Percentiles rank a stretch among this genome's conserved stretches.
These are phyloP conservation scores for Candida montana DNA, from an alignment of 805 yeast species.

Conservation along the genomic window DNA sequence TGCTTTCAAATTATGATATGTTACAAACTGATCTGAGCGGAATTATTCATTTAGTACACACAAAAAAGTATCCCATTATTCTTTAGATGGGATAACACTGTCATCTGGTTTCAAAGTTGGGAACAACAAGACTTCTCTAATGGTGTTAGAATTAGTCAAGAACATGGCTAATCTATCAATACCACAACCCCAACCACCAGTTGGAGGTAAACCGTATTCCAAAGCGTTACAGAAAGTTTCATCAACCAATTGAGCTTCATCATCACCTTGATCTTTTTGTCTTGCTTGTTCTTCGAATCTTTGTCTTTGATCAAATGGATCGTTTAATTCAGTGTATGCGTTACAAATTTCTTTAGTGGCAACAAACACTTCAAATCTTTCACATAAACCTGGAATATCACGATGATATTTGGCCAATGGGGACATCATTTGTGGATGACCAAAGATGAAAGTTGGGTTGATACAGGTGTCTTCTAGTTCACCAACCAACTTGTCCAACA, in stretches of 20 bases:
- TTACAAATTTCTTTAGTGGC: slow-evolving; percentile 98
- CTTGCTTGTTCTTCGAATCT: slow-evolving; percentile 98
- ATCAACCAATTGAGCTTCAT: slow-evolving; percentile 95
- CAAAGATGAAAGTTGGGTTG: slow-evolving; percentile 96
- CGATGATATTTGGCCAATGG: slow-evolving; percentile 97
- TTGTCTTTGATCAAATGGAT: slow-evolving; percentile 96
- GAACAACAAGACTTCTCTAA: slow-evolving; percentile 95
- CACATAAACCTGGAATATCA: slow-evolving; percentile 89
- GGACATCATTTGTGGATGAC: slow-evolving; percentile 99
- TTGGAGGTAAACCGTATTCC: slow-evolving; percentile 98
- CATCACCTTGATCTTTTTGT: slow-evolving; percentile 98
- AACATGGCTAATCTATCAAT: slow-evolving; percentile 98
- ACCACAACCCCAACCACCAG: slow-evolving; percentile 99
- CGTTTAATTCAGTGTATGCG: slow-evolving; percentile 98
- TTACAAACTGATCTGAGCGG: no score
- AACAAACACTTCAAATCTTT: slow-evolving; percentile 96
- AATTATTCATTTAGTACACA: no score
- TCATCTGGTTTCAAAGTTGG: slow-evolving; percentile 97
- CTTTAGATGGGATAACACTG: slow-evolving; percentile 15
- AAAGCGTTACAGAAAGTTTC: slow-evolving; percentile 96
- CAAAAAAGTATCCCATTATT: no score
- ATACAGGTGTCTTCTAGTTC: slow-evolving; percentile 91
- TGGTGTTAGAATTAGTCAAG: slow-evolving; percentile 91
- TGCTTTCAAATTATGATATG: no score
- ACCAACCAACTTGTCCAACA: slow-evolving; percentile 97